phyloP scores from a whole-genome alignment of 2,329 filamentous ascomycete genomes.

The Colletotrichum costaricense region DNA sequence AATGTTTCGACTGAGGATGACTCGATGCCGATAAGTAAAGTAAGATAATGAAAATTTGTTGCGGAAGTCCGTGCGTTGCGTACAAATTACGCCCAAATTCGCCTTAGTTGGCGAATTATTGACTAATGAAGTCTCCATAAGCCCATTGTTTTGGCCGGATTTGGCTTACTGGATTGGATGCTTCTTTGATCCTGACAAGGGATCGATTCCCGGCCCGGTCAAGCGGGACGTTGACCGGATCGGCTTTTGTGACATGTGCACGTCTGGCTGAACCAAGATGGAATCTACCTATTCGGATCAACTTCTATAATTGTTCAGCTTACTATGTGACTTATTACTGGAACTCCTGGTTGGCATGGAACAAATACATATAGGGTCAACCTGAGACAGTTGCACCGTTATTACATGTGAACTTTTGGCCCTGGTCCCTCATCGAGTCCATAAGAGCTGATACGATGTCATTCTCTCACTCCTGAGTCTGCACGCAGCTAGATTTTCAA shows the following conservation, averaged over 20 bases:
- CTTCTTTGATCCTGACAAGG: neutral
- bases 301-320: no score
- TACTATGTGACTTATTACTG: no score
- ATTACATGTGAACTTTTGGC: no score
- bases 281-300: no score
- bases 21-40: neutral
- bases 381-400: no score
- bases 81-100: neutral
- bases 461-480: no score
- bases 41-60: constrained; percentile 5
- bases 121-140: constrained; percentile 2
- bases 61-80: neutral
- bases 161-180: neutral
- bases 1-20: neutral
- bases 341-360: no score
- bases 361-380: no score
- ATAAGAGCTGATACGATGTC: no score
- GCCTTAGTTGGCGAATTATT: neutral
- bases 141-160: neutral
- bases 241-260: neutral
- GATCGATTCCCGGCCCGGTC: neutral
- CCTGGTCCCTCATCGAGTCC: no score
- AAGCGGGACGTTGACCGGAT: neutral
- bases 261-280: neutral
- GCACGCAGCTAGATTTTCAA: neutral